Evolutionary conservation across 208 protist genomes (phyloP).

Genomic region (Phytomonas sp.): DNA sequence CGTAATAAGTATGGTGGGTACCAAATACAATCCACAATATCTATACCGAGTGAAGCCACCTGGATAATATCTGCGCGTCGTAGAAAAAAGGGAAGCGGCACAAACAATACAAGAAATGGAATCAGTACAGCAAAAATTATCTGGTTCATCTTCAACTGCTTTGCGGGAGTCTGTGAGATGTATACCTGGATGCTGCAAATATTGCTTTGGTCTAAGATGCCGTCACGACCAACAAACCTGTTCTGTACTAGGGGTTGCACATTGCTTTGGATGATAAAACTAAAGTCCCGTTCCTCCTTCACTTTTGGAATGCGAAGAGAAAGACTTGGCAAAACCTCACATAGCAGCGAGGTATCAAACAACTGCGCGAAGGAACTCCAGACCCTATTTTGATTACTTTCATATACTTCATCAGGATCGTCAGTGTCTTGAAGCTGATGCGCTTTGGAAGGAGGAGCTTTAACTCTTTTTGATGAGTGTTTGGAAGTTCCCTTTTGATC

Average conservation of each 20-base stretch:
- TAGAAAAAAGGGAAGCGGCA: constrained; percentile 41
- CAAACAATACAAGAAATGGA: constrained; percentile 39
- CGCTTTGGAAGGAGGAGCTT: not conserved
- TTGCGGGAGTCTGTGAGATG: constrained; percentile 21
- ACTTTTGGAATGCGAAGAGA: constrained; percentile 31
- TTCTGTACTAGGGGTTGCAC: not conserved
- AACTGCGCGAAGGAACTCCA: constrained; percentile 48
- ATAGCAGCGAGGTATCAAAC: constrained; percentile 59
- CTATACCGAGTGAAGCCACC: constrained; percentile 33
- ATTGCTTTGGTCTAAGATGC: constrained; percentile 8
- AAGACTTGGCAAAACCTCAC: constrained; percentile 40
- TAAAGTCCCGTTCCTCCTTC: constrained; percentile 19
- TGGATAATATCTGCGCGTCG: constrained; percentile 33
- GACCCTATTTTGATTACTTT: constrained; percentile 9
- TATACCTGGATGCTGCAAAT: constrained; percentile 36
- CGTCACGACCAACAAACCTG: constrained; percentile 3
- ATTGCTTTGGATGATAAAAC: constrained; percentile 24
- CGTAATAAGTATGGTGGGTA: constrained; percentile 26
- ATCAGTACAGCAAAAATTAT: constrained; percentile 40
- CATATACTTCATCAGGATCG: not conserved
- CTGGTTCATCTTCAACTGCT: constrained; percentile 12
- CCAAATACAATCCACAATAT: constrained; percentile 53
- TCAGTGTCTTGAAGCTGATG: not conserved
- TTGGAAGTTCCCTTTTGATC: not conserved
- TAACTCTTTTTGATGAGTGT: not conserved